Base-by-base conservation (phyloP, 1,284 basidiomycete genomes). In the Ceratobasidium sp. region DNA sequence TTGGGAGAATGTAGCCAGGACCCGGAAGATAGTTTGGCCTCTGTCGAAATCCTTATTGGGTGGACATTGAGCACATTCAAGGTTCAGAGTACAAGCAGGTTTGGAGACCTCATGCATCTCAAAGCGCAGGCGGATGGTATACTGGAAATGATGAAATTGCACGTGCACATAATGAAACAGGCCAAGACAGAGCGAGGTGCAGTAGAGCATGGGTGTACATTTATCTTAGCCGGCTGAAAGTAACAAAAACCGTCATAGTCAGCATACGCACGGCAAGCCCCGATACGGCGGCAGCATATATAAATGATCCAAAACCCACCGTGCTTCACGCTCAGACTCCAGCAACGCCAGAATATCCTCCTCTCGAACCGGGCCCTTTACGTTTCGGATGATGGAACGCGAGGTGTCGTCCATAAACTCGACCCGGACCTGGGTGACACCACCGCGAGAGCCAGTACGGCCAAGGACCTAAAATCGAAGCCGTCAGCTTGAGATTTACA, bases 241-340 rank as follows among this genome's bases (percentile, higher is more conserved):
- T n/a, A 23, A 58, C n/a, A 23, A 58, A 44, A 63, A 12, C 58
- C 15, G 9, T 26, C 23, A 33, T 63, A 33, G 39, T 33, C 9
- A n/a, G 51, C 51, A 53, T 7, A 23, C n/a, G 51, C 12, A 5
- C 20, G 49, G 26, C 33, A 23, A 69, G 51, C 40, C 13, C 13
- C 28, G 49, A 33, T 71, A 15, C 28, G 40, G 26, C 13, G 26
- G 58, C 40, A 20, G 3, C 42, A 68, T 7, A 23, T 9, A 51
- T 46, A n/a, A 55, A 40, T 55, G 70, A 10, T 39, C 42, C 60
- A 56, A 60, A 12, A 93, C 96, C 84, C 84, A 98, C 97, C 98
- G 96, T 85, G 98, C 98, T 90, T 99, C 98, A 89, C 98, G 96
- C 89, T 99, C 98, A 87, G 94, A 95, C 91, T 99, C 98, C 86